phyloP scores from a whole-genome alignment of 345 rosid species.

The Eucalyptus microcorys region DNA sequence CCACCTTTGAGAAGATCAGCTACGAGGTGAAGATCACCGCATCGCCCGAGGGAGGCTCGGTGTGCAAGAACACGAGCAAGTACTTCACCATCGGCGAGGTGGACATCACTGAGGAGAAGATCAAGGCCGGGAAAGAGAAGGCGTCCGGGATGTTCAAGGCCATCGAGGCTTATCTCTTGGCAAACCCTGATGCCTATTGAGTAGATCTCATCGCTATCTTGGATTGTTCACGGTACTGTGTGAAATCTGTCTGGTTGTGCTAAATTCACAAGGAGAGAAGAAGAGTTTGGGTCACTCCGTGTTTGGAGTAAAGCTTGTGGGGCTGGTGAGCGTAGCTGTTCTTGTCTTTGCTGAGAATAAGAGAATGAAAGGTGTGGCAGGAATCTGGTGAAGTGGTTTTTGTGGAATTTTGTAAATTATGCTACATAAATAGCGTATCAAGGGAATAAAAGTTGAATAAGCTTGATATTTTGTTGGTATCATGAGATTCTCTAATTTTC shows the following conservation, averaged over 20 bases:
- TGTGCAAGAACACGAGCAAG: slow-evolving; percentile 3
- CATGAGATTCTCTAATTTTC: background rate
- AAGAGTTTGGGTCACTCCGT: background rate
- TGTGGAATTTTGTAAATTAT: background rate
- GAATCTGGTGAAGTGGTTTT: background rate
- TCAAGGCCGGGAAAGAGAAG: slow-evolving; percentile 1
- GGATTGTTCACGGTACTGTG: background rate
- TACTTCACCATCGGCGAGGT: slow-evolving; percentile 4
- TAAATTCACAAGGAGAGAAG: background rate
- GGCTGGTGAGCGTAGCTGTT: background rate
- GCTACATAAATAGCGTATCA: background rate
- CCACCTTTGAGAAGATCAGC: slow-evolving; percentile 1
- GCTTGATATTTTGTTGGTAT: background rate
- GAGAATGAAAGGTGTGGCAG: background rate
- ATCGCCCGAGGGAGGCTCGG: background rate
- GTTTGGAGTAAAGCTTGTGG: background rate
- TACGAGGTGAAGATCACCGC: slow-evolving; percentile 1
- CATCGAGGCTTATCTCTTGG: slow-evolving; percentile 13
- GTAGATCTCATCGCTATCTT: background rate
- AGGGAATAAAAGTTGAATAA: too few species aligned
- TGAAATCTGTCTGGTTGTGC: background rate
- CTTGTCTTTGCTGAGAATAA: background rate
- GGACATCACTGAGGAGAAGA: background rate
- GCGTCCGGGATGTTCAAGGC: slow-evolving; percentile 7
- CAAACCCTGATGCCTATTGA: slow-evolving; percentile 11